Base-by-base conservation (phyloP, 257 asterid genomes). In the Capsicum rhomboideum region DNA sequence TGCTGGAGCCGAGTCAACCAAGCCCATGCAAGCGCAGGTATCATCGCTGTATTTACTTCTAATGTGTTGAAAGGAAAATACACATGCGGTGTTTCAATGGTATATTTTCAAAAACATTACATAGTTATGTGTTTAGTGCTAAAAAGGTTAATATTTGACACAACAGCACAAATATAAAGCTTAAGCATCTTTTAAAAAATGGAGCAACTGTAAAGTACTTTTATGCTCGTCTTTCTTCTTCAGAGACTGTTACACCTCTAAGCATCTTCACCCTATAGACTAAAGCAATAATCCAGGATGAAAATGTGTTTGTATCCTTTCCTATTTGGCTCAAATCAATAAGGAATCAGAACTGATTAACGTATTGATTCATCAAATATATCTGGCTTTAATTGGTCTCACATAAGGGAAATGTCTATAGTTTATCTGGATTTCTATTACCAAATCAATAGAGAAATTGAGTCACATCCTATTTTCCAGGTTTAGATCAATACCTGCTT, bases 11-110 rank as follows among this genome's bases (percentile, higher is more conserved):
- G 97, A 92, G 90, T 90, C 98, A 37, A 96, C 99, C 26, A 93
- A 92, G 84, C 63, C 82, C 88, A 96, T 96, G 99, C 93, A 84
- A 82, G 98, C 99, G 49, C 98, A 91, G 99, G 98, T 96, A 81
- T 85, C 23, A 3, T 50, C 6, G 6, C 44, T 50, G 8, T 89
- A 46, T 56, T 28, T 80, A 13, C 28, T 58, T 42, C 78, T 21
- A 4, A 26, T 49, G 5, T 13, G 50, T 29, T 67, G 58, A 20
- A 67, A 67, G 59, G 13, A 77, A 42, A 77, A 12, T 69, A n/a
- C 23, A 6, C 31, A 20, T 21, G 4, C 2, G 3, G 13, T 29
- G 53, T 17, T 56, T 8, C 64, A 68, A 26, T 9, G 40, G 54
- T 9, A 4, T 28, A 54, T 69, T 67, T 71, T 31, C 55, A 69